Conservation (phyloP, 129 eudicot genomes). For the Saposhnikovia divaricata region DNA sequence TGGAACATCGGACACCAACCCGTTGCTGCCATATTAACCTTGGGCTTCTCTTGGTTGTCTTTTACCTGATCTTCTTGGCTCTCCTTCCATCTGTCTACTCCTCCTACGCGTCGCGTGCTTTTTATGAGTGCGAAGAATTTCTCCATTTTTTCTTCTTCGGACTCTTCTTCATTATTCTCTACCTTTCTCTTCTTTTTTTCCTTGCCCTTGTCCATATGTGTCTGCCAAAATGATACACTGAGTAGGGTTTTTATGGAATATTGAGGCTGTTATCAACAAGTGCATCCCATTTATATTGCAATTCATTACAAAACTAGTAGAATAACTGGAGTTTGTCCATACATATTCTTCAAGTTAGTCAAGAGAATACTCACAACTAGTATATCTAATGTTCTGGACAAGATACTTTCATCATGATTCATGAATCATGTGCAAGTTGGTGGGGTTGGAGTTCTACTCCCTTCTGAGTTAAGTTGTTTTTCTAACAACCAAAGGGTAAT, state of each 20-base stretch:
- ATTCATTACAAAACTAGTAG: background rate
- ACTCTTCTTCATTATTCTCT: constrained; percentile 12
- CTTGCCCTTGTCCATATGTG: constrained; percentile 13
- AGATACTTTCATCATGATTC: background rate
- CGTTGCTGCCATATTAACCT: background rate
- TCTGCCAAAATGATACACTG: background rate
- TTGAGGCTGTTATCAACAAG: background rate
- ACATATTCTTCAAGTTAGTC: background rate
- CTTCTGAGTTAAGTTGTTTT: background rate
- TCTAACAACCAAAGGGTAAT: background rate
- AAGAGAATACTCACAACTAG: background rate
- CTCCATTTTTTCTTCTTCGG: constrained; percentile 25
- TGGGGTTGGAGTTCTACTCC: background rate
- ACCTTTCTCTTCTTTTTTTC: constrained; percentile 19
- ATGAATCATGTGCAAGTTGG: background rate
- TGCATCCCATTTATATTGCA: background rate
- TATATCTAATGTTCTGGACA: background rate
- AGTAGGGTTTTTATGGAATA: background rate
- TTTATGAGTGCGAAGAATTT: constrained; percentile 32
- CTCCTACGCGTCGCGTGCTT: constrained; percentile 13
- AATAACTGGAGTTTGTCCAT: background rate
- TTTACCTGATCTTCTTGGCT: background rate
- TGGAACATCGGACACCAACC: constrained; percentile 28
- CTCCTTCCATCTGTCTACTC: background rate
- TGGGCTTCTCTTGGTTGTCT: background rate